A percentile compares a stretch with the other conserved stretches of the same genome.
Evolutionary conservation across 78 protist species (phyloP).

Genomic region (Dictyostelium firmibasis): DNA sequence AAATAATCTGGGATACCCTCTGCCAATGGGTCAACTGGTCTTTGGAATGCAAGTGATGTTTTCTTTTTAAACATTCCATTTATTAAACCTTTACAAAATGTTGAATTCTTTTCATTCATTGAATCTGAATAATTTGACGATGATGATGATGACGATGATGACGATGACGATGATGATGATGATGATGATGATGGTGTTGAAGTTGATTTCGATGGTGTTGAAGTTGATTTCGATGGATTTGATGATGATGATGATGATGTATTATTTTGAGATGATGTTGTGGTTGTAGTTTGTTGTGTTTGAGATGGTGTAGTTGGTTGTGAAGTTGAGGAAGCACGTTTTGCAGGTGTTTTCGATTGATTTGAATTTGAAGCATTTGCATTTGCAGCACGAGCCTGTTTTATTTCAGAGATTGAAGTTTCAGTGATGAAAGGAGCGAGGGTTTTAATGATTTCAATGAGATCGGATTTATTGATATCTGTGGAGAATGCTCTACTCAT

Average conservation of each 20-base stretch:
- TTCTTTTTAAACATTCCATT: neutral
- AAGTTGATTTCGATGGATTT: neutral
- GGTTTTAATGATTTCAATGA: conserved; percentile 17
- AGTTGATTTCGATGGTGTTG: neutral
- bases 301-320: neutral
- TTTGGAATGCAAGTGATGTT: conserved; percentile 55
- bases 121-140: conserved; percentile 7
- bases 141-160: conserved; percentile 10
- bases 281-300: neutral
- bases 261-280: neutral
- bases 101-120: conserved; percentile 52
- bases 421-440: neutral
- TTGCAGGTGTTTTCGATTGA: conserved; percentile 5
- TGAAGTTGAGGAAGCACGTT: neutral
- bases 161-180: neutral
- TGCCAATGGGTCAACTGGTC: conserved; percentile 93
- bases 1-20: conserved; percentile 89
- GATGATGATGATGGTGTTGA: neutral
- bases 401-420: neutral
- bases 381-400: neutral
- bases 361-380: neutral
- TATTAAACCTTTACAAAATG: neutral
- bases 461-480: neutral
- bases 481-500: neutral
- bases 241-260: neutral